Conservation (phyloP, 257 asterid genomes). For the Apocynum venetum region DNA sequence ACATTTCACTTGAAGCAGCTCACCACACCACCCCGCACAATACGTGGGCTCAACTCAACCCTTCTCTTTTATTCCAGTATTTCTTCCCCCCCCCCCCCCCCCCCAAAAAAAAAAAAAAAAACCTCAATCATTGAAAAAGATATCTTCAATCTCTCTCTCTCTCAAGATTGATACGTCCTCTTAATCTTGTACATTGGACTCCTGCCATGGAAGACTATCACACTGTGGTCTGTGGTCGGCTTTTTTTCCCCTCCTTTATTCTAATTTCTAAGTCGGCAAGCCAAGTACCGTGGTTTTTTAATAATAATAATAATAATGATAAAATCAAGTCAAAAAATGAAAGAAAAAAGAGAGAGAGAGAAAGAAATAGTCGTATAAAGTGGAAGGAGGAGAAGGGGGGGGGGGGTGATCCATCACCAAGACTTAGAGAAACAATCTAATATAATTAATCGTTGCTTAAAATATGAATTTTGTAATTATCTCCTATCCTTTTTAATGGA, state of each 20-base stretch:
- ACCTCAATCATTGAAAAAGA: constrained; percentile 7
- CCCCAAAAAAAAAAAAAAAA: background rate
- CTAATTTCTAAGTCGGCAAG: constrained; percentile 1
- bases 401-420: no score
- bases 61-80: background rate
- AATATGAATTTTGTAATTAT: no score
- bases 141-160: background rate
- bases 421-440: no score
- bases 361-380: no score
- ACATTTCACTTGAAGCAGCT: background rate
- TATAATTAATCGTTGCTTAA: no score
- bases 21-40: background rate
- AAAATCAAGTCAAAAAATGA: no score
- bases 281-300: no score
- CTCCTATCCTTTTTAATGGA: no score
- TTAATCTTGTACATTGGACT: background rate
- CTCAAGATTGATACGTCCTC: background rate
- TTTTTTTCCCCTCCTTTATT: background rate
- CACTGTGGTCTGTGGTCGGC: background rate
- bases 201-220: background rate
- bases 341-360: no score
- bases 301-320: no score
- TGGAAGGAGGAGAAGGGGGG: no score
- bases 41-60: background rate
- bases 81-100: no score